phyloP scores from a whole-genome alignment of 2,329 filamentous ascomycete genomes.

The Cryphonectria radicalis region DNA sequence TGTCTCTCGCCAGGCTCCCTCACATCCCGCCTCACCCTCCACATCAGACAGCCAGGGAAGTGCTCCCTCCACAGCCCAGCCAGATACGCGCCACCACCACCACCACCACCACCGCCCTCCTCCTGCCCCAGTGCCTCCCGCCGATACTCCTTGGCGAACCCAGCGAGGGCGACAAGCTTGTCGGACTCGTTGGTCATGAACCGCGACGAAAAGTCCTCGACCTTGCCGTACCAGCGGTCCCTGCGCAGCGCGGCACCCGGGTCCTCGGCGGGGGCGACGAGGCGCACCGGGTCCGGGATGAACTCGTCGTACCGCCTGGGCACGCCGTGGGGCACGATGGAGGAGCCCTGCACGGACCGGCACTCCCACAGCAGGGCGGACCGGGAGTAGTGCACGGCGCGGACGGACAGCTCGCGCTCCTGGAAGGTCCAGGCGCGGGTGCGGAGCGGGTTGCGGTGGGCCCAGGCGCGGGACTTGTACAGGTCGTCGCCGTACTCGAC shows the following conservation, averaged over 20 bases:
- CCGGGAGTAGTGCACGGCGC: constrained; percentile 25
- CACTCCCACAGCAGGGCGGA: constrained; percentile 29
- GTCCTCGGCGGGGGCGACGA: background rate
- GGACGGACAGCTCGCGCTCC: constrained; percentile 25
- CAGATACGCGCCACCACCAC: background rate
- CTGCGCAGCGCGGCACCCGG: background rate
- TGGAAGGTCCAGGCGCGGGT: constrained; percentile 29
- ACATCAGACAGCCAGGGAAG: constrained; percentile 16
- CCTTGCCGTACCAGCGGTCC: constrained; percentile 18
- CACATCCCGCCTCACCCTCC: background rate
- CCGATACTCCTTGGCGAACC: background rate
- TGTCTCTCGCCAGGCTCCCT: background rate
- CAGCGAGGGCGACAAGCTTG: constrained; percentile 17
- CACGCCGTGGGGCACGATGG: constrained; percentile 4
- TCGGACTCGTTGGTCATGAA: constrained; percentile 19
- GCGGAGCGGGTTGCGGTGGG: constrained; percentile 9
- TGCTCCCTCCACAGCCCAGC: constrained; percentile 19
- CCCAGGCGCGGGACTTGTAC: background rate
- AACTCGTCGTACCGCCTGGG: background rate
- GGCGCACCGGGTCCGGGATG: background rate
- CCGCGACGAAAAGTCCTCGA: constrained; percentile 16
- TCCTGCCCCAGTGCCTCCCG: background rate
- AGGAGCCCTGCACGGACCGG: constrained; percentile 11
- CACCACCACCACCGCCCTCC: background rate
- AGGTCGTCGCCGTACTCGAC: constrained; percentile 4